A percentile compares a stretch with the other conserved stretches of the same genome.
Evolutionary conservation across 306 rosid species (phyloP).

Genomic region (Acacia confusa): DNA sequence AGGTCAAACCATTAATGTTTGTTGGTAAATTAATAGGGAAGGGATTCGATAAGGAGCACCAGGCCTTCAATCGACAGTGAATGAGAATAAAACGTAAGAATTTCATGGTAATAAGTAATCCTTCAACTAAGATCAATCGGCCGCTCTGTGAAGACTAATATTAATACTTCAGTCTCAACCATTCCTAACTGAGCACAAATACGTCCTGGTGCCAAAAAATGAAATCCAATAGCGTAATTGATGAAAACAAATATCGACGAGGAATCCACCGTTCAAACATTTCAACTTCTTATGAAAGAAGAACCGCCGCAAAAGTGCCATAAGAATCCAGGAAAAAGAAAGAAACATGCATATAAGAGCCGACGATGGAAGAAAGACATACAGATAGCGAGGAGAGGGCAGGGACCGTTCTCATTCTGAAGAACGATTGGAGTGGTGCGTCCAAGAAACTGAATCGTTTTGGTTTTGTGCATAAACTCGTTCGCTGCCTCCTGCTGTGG

Average conservation of each 20-base stretch:
- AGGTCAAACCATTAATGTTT: neutral
- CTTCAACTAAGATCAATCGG: neutral
- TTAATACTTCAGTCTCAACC: neutral
- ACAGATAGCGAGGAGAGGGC: constrained; percentile 99
- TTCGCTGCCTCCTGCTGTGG: constrained; percentile 37
- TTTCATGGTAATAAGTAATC: neutral
- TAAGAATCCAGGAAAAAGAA: neutral
- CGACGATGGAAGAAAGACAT: constrained; percentile 36
- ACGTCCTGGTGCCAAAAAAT: neutral
- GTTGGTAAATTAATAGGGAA: neutral
- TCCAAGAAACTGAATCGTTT: constrained; percentile 81
- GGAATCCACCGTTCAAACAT: neutral
- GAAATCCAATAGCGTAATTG: neutral
- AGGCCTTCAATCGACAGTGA: constrained; percentile 1
- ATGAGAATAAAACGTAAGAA: neutral
- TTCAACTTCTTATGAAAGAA: constrained; percentile 19
- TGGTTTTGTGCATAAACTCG: constrained; percentile 79
- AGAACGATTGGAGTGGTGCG: constrained; percentile 89
- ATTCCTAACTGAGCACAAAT: constrained; percentile 12
- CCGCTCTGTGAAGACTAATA: neutral
- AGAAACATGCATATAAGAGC: constrained; percentile 24
- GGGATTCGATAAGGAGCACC: neutral
- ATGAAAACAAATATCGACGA: neutral
- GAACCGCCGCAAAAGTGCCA: neutral
- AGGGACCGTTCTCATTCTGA: constrained; percentile 99